Evolutionary conservation across 441 rosid genomes (phyloP).

Genomic region (Jatropha multifida): DNA sequence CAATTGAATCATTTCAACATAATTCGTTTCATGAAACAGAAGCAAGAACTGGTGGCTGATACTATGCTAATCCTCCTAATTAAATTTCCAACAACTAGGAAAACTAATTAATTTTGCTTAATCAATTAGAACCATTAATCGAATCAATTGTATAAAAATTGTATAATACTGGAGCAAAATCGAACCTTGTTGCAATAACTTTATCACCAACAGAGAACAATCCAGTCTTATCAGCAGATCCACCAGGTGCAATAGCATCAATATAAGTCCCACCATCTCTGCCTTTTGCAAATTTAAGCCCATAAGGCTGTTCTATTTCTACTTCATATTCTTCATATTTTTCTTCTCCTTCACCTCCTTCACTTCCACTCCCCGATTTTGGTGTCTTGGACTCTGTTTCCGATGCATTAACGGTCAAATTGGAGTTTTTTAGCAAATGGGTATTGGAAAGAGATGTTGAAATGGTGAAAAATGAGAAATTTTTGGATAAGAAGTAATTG

Average conservation of each 20-base stretch:
- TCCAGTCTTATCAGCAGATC: conserved; percentile 75
- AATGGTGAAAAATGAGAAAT: conserved; percentile 28
- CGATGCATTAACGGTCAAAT: conserved; percentile 53
- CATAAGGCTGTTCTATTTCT: conserved; percentile 72
- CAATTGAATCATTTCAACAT: background rate
- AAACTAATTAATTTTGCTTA: background rate
- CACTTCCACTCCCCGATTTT: conserved; percentile 31
- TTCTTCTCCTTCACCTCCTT: conserved; percentile 39
- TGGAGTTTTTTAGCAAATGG: conserved; percentile 40
- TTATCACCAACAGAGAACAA: conserved; percentile 81
- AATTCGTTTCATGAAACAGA: background rate
- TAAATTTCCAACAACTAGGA: background rate
- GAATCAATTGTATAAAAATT: background rate
- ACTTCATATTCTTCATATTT: conserved; percentile 68
- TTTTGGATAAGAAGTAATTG: conserved; percentile 31
- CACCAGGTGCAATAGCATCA: conserved; percentile 85
- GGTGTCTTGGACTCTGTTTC: conserved; percentile 50
- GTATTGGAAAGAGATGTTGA: conserved; percentile 34
- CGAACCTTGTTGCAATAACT: conserved; percentile 92
- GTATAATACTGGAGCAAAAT: background rate
- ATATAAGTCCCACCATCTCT: conserved; percentile 93
- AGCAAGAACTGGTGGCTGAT: background rate
- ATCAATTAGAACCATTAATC: background rate
- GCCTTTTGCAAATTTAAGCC: conserved; percentile 73
- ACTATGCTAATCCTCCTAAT: background rate